Evolutionary conservation across 495 filamentous ascomycete species (phyloP).

Genomic region (Alectoria sarmentosa): DNA sequence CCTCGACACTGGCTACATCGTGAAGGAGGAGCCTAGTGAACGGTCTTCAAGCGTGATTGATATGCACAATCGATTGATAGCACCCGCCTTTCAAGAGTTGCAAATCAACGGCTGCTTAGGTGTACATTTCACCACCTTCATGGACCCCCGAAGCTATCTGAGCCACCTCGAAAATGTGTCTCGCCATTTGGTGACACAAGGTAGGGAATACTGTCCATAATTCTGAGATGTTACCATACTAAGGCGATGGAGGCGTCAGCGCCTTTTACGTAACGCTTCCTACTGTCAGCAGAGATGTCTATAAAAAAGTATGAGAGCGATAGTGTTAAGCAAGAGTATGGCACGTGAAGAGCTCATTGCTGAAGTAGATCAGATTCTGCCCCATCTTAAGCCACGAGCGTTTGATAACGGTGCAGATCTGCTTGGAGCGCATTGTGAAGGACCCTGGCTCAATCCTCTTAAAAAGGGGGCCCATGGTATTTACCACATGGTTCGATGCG

Average conservation of each 20-base stretch:
- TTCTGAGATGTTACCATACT: too few relatives aligned
- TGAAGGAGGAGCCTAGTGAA: slow-evolving; percentile 31
- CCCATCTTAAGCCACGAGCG: slow-evolving; percentile 63
- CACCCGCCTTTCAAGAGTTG: slow-evolving; percentile 77
- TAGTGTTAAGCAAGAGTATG: background rate
- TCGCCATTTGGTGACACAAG: slow-evolving; percentile 58
- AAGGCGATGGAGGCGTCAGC: slow-evolving; percentile 44
- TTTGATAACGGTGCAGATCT: slow-evolving; percentile 63
- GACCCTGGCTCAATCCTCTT: slow-evolving; percentile 66
- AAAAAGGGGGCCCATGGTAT: slow-evolving; percentile 69
- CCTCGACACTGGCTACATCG: slow-evolving; percentile 33
- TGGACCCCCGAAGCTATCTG: slow-evolving; percentile 57
- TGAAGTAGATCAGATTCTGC: slow-evolving; percentile 48
- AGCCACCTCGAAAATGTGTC: slow-evolving; percentile 62
- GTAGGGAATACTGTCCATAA: slow-evolving; percentile 24
- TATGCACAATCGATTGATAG: slow-evolving; percentile 68
- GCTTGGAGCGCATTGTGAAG: slow-evolving; percentile 78
- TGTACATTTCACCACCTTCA: slow-evolving; percentile 75
- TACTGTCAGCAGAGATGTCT: slow-evolving; percentile 72
- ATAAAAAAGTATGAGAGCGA: slow-evolving; percentile 43
- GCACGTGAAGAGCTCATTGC: background rate
- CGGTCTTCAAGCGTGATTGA: slow-evolving; percentile 51
- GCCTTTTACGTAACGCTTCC: slow-evolving; percentile 59
- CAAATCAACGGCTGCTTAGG: slow-evolving; percentile 83
- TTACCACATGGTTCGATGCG: slow-evolving; percentile 29